Base-by-base conservation (phyloP, 2,329 filamentous ascomycete genomes). In the Cladosporium sp. region DNA sequence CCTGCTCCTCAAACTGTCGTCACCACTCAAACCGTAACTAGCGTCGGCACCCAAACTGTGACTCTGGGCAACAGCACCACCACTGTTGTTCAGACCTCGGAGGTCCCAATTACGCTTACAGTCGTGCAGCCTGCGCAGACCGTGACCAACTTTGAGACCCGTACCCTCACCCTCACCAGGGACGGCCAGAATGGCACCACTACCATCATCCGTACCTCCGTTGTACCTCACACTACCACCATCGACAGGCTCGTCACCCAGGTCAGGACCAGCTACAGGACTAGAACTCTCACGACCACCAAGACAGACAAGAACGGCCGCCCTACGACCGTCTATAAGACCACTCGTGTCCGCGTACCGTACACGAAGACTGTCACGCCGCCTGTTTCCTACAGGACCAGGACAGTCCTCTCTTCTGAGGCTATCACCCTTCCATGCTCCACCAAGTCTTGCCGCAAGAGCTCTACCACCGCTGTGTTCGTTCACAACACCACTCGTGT, bases 281-380 rank as follows among this genome's bases (percentile, higher is more conserved):
- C 40, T 16, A n/a, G 39, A 22, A 35, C 38, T 13, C 15, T 35
- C 19, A 41, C 30, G 25, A 16, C 16, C 19, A 46, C 20, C 20
- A 46, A 19, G n/a, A 16, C 22, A 1, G 32, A 32, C 32, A 16
- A n/a, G 9, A 38, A 20, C 8, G 38, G 22, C 29, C 9, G 11
- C 18, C 29, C 29, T 18, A 35, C 3, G 13, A 36, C 33, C 15
- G 19, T 46, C 30, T 33, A 13, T 15, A 35, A 16, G 15, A 38
- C 29, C 30, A 46, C 33, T 7, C 12, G 15, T 13, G 30, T 46
- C 7, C 33, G 18, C 18, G 16, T 33, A 13, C 18, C 25, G 13
- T 33, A 42, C 30, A 36, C 42, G 15, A 45, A 49, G 12, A 52
- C 50, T 3, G 36, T 43, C 46, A 43, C 39, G 12, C 43, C 45